Conservation (phyloP, 495 filamentous ascomycete genomes). For the Cercophora samala region DNA sequence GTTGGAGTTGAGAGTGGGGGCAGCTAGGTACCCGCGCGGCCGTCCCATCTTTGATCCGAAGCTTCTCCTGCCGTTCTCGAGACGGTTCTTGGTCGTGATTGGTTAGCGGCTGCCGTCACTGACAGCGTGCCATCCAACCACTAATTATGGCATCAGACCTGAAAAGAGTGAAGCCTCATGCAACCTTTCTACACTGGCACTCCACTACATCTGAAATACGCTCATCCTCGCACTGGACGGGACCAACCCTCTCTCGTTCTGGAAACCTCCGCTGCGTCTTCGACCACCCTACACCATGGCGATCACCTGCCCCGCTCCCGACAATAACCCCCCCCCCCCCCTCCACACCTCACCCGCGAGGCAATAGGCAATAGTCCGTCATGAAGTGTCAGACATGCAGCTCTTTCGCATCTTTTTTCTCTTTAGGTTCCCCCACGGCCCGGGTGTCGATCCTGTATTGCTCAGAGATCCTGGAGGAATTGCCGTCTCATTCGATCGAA, state of each 20-base stretch:
- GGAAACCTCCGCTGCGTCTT: background rate
- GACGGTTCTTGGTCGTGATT: slow-evolving; percentile 13
- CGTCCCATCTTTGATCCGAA: background rate
- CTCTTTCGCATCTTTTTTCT: slow-evolving; percentile 8
- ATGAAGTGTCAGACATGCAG: slow-evolving; percentile 19
- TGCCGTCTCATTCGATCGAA: slow-evolving; percentile 3
- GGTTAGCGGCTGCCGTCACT: slow-evolving; percentile 7
- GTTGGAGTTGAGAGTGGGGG: background rate
- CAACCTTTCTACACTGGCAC: background rate
- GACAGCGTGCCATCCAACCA: background rate
- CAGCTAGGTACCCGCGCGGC: background rate
- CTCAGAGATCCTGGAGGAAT: background rate
- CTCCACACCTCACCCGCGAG: too few relatives aligned
- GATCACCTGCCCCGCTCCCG: background rate
- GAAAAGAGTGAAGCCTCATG: background rate
- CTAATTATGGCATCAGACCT: background rate
- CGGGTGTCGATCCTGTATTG: slow-evolving; percentile 4
- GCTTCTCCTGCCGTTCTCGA: slow-evolving; percentile 25
- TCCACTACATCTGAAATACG: background rate
- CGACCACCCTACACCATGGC: too few relatives aligned
- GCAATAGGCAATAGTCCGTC: slow-evolving; percentile 12
- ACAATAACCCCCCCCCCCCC: slow-evolving; percentile 6
- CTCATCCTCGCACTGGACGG: too few relatives aligned
- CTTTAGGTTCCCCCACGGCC: background rate
- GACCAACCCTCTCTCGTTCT: background rate